Evolutionary conservation across 1,284 basidiomycete genomes (phyloP).

Genomic region (Puccinia novopanici): DNA sequence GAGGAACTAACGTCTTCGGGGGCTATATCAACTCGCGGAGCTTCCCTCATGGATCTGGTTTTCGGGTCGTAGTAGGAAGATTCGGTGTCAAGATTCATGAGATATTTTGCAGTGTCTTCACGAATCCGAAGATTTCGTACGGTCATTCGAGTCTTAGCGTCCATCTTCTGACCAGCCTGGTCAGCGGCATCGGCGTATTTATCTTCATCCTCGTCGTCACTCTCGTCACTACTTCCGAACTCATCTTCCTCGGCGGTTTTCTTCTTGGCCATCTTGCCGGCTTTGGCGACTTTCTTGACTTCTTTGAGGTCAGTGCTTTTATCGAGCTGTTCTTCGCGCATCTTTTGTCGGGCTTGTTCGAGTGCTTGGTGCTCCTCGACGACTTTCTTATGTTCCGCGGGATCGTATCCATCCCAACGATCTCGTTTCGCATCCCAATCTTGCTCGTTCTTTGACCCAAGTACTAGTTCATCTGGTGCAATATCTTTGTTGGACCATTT

Average conservation of each 20-base stretch:
- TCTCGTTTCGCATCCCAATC: slow-evolving; percentile 96
- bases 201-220: slow-evolving; percentile 78
- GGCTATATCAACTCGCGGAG: slow-evolving; percentile 73
- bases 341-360: slow-evolving; percentile 82
- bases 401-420: slow-evolving; percentile 97
- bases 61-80: slow-evolving; percentile 99
- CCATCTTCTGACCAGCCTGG: slow-evolving; percentile 94
- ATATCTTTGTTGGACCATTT: slow-evolving; percentile 90
- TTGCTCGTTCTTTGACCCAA: slow-evolving; percentile 60
- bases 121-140: slow-evolving; percentile 97
- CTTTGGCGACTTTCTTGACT: slow-evolving; percentile 79
- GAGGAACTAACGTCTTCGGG: slow-evolving; percentile 73
- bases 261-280: slow-evolving; percentile 65
- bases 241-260: slow-evolving; percentile 71
- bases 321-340: slow-evolving; percentile 95
- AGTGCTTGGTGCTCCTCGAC: slow-evolving; percentile 93
- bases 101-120: slow-evolving; percentile 98
- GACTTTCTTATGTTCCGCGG: slow-evolving; percentile 77
- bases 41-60: slow-evolving; percentile 98
- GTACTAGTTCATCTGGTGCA: slow-evolving; percentile 83
- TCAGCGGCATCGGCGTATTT: slow-evolving; percentile 97
- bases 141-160: slow-evolving; percentile 96
- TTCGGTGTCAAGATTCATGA: slow-evolving; percentile 91
- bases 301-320: slow-evolving; percentile 75
- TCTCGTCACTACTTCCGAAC: slow-evolving; percentile 84